Base-by-base conservation (phyloP, 2,329 filamentous ascomycete species). In the Fusarium buharicum region DNA sequence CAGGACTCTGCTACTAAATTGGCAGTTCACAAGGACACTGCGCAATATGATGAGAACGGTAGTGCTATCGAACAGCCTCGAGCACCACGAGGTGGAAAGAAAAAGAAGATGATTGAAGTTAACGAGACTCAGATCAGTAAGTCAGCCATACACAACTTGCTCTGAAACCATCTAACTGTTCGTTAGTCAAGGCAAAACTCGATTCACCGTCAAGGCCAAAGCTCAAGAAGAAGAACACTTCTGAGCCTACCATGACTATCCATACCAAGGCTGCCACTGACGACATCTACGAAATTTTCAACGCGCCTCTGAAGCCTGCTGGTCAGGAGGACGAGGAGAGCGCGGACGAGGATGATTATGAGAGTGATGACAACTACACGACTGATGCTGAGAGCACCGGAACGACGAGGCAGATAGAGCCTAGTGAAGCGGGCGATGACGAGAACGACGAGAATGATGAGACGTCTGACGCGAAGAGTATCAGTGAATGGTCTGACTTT, bases 241-340 rank as follows among this genome's bases (percentile, higher is more conserved):
- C 84, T 47, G 94, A 98, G 75, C 91, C 93, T n/a, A 99, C 95
- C 2, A 97, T 99, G 93, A 99, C 95, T 1, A 86, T 99, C 65
- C 93, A 98, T 73, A 99, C 95, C 12, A 91, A 87, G 69, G 94
- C 95, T 64, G 95, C 95, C 5, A 97, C 94, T 61, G 93, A 98
- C 68, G 95, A 99, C 68, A 97, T 99, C 48, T 98, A 98, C 71
- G 93, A 93, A 55, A 92, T 99, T 43, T 99, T 98, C 78, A 98
- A 95, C 71, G 91, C 95, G 55, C 94, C 95, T 2, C 49, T 73
- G 65, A 59, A 72, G 64, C 14, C 72, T 47, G 53, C 54, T 41
- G 43, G 60, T 2, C 51, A 72, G 12, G 69, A 73, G 3, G 73
- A 68, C 2, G 78, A 79, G 8, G 78, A 77, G 36, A 82, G 77